A percentile compares a stretch with the other conserved stretches of the same genome.
Conservation (phyloP, 495 filamentous ascomycete genomes). For the Margaritispora aquatica region DNA sequence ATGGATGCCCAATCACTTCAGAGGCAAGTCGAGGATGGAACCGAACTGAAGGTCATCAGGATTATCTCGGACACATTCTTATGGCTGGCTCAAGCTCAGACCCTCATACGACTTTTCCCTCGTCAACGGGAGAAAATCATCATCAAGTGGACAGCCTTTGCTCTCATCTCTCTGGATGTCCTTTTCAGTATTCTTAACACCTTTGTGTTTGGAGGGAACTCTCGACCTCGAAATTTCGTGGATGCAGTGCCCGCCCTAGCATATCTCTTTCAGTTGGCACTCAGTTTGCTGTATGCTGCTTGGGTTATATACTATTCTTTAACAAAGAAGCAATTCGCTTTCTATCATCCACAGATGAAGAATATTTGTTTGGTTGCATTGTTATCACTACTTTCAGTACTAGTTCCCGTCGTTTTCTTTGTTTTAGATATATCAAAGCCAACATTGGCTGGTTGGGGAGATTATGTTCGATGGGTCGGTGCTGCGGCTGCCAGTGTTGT, state of each 20-base stretch:
- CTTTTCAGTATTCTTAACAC: slow-evolving; percentile 85
- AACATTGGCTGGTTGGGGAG: slow-evolving; percentile 88
- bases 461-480: slow-evolving; percentile 96
- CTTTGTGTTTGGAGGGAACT: slow-evolving; percentile 58
- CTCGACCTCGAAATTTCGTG: slow-evolving; percentile 64
- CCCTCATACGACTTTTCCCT: slow-evolving; percentile 89
- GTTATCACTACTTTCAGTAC: slow-evolving; percentile 68
- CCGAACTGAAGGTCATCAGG: slow-evolving; percentile 79
- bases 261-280: slow-evolving; percentile 87
- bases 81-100: slow-evolving; percentile 97
- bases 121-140: slow-evolving; percentile 95
- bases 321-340: slow-evolving; percentile 88
- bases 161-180: slow-evolving; percentile 82
- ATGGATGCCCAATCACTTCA: slow-evolving; percentile 68
- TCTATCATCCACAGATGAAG: slow-evolving; percentile 87
- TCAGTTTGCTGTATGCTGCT: slow-evolving; percentile 85
- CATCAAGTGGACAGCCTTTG: slow-evolving; percentile 98
- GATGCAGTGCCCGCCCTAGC: slow-evolving; percentile 89
- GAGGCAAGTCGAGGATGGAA: slow-evolving; percentile 66
- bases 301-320: slow-evolving; percentile 95
- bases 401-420: slow-evolving; percentile 94
- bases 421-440: slow-evolving; percentile 86
- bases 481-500: slow-evolving; percentile 93
- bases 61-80: slow-evolving; percentile 92
- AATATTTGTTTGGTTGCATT: slow-evolving; percentile 84